phyloP scores from a whole-genome alignment of 2,329 filamentous ascomycete species.

The Capronia epimyces region DNA sequence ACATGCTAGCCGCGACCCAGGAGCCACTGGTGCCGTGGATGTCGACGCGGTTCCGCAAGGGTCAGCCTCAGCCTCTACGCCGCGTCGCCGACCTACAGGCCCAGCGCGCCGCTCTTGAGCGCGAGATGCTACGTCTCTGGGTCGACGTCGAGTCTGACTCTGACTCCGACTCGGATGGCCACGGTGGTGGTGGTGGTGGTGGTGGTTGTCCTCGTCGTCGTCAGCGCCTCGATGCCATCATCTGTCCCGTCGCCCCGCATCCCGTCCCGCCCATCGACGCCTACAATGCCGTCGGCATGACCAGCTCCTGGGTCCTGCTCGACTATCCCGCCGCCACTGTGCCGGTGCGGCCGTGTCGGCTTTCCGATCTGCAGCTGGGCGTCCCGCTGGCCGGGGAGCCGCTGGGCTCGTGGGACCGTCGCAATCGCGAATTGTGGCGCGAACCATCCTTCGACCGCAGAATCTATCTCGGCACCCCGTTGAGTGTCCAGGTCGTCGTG shows the following conservation, averaged over 20 bases:
- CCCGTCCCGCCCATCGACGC: conserved; percentile 57
- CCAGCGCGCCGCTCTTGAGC: conserved; percentile 48
- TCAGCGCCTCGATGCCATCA: conserved; percentile 53
- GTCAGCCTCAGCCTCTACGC: conserved; percentile 44
- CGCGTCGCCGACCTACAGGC: conserved; percentile 51
- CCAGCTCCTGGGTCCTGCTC: conserved; percentile 55
- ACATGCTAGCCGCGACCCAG: conserved; percentile 50
- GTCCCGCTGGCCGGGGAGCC: conserved; percentile 40
- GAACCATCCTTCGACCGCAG: conserved; percentile 48
- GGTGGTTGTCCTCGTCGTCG: too few relatives aligned
- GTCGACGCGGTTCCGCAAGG: conserved; percentile 46
- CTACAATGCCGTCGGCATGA: conserved; percentile 60
- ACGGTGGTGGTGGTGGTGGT: too few relatives aligned
- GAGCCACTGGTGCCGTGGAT: conserved; percentile 60
- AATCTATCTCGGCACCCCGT: conserved; percentile 50
- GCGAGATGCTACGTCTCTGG: conserved; percentile 55
- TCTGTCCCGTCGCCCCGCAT: conserved; percentile 60
- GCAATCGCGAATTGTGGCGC: conserved; percentile 54
- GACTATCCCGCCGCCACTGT: conserved; percentile 57
- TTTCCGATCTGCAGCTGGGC: conserved; percentile 47
- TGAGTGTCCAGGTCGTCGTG: conserved; percentile 55
- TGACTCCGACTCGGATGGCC: conserved; percentile 30
- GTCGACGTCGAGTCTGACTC: too few relatives aligned
- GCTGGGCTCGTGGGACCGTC: conserved; percentile 56
- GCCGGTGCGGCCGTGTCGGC: conserved; percentile 49